Evolutionary conservation across 148 eudicot genomes (phyloP), one percentile per base, ranked within the genome.

Genomic region (Chenopodium berlandieri): DNA sequence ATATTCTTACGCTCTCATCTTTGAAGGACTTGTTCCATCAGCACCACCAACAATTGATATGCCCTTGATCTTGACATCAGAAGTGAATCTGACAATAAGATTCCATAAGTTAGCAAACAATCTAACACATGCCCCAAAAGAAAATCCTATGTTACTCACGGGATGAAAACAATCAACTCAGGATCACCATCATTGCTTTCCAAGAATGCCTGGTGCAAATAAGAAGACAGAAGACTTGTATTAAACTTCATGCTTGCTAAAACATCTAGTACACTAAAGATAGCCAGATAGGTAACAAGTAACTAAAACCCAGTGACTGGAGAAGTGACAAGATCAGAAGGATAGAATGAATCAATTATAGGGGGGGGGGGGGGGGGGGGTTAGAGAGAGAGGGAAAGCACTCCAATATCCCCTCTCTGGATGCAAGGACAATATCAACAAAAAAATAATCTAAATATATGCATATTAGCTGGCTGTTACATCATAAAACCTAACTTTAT

Each of bases 141-240:
- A 46, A 74, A 30, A n/a, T 72, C 75, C 16, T 32, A 46, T 37
- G 79, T 46, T 50, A 87, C 99, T 92, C 86, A 96, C 97, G 99
- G 98, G 70, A 96, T 96, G 82, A 89, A 94, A 83, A 96, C 94
- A 70, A 96, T 88, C 79, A 96, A 87, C 87, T 96, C 98, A 30
- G 99, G 98, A 89, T 94, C 98, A 70, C 91, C 98, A 71, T 94
- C 99, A 82, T 96, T 96, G 90, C 99, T 96, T 88, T 91, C 95
- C 93, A 96, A 88, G 86, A 85, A 83, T 87, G 90, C 97, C 99
- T 96, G 91, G 76, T 32, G 64, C 72, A 84, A 82, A 66, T 34
- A 76, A 76, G 44, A 79, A 73, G 37, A 71, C 63, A 76, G 44
- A 79, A 73, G 37, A 71, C 63, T 69, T n/a, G 52, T 0, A 79